Conservation (phyloP, 805 yeast species). For the Starmerella etchellsii region DNA sequence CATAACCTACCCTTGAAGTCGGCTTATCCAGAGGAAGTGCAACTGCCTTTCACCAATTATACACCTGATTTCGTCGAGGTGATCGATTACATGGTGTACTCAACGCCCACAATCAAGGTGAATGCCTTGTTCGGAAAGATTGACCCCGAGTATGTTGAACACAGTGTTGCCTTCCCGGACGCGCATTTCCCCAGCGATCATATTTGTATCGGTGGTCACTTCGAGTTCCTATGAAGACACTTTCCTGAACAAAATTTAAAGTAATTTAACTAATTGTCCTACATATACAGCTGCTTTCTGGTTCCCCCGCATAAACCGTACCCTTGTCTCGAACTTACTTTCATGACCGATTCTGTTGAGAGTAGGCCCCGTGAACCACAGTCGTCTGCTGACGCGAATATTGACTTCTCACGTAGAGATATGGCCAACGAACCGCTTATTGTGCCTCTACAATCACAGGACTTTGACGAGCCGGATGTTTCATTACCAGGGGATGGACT, state of each 20-base stretch:
- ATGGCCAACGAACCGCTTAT: neutral
- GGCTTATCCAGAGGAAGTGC: slow-evolving; percentile 73
- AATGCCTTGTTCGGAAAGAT: slow-evolving; percentile 76
- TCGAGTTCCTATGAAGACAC: slow-evolving; percentile 48
- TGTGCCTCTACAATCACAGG: neutral
- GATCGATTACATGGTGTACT: slow-evolving; percentile 92
- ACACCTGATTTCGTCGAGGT: slow-evolving; percentile 88
- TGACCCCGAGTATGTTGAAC: slow-evolving; percentile 61
- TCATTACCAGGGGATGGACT: neutral
- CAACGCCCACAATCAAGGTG: slow-evolving; percentile 67
- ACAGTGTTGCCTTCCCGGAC: slow-evolving; percentile 84
- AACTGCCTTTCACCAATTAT: slow-evolving; percentile 86
- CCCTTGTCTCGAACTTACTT: no score
- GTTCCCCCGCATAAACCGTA: no score
- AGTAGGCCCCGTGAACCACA: no score
- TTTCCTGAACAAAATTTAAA: no score
- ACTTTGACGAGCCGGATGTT: neutral
- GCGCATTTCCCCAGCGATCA: slow-evolving; percentile 92
- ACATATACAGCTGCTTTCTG: no score
- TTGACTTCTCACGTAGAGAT: no score
- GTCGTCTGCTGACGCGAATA: no score
- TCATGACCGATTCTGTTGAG: no score
- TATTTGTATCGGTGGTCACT: slow-evolving; percentile 69
- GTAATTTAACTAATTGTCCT: no score
- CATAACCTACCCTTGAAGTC: slow-evolving; percentile 74